Conservation (phyloP, 257 asterid genomes). For the Ballota nigra region DNA sequence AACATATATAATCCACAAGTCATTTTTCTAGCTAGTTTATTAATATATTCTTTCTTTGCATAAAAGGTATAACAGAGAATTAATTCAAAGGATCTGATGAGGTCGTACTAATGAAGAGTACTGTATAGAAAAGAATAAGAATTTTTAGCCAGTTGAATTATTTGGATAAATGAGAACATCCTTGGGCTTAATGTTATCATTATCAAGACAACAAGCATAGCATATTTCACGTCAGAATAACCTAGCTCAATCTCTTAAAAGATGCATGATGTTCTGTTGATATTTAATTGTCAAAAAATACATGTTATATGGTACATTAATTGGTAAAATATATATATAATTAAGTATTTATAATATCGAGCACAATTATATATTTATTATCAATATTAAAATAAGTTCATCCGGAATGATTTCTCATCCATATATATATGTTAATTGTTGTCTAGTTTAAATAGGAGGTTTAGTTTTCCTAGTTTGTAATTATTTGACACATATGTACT, state of each 20-base stretch:
- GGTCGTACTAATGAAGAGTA: constrained; percentile 8
- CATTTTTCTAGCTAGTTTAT: background rate
- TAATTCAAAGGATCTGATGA: background rate
- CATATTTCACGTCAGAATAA: constrained; percentile 13
- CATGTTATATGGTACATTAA: no score
- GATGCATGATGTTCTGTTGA: background rate
- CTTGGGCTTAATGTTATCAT: constrained; percentile 10
- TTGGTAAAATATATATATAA: no score
- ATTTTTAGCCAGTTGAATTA: constrained; percentile 26
- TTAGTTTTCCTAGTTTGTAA: no score
- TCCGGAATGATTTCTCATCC: no score
- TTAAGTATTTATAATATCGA: no score
- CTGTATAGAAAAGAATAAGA: constrained; percentile 25
- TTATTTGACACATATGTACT: no score
- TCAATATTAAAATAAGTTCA: no score
- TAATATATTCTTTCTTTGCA: background rate
- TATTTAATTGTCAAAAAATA: no score
- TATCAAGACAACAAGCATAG: constrained; percentile 14
- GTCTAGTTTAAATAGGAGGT: no score
- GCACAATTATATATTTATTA: no score
- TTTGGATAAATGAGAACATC: constrained; percentile 27
- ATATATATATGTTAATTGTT: no score
- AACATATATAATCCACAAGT: background rate
- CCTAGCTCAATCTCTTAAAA: background rate
- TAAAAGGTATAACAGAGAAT: background rate